A percentile compares a stretch with the other conserved stretches of the same genome.
These are phyloP conservation scores for Phytophthora tentaculata DNA, from an alignment of 352 stramenopile species.

Conservation along the genomic window DNA sequence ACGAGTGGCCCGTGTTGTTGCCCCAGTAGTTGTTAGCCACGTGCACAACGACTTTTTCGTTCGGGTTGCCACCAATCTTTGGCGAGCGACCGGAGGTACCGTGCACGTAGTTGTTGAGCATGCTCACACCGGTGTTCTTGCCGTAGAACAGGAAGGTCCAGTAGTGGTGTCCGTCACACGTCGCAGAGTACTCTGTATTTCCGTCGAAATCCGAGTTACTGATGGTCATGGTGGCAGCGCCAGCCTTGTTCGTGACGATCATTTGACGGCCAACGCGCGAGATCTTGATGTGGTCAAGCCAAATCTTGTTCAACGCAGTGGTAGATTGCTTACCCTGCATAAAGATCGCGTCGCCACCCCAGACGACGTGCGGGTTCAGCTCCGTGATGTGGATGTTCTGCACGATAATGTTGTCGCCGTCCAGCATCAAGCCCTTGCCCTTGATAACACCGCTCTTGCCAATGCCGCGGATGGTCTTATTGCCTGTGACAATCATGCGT, in stretches of 20 bases:
- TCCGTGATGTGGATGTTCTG: conserved; percentile 52
- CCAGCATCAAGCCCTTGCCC: conserved; percentile 35
- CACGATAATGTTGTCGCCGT: conserved; percentile 41
- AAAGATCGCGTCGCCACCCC: conserved; percentile 45
- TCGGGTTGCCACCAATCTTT: conserved; percentile 32
- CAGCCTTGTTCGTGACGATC: conserved; percentile 41
- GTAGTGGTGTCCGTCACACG: conserved; percentile 60
- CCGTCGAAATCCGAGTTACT: conserved; percentile 38
- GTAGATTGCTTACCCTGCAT: conserved; percentile 33
- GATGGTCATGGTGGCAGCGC: conserved; percentile 48
- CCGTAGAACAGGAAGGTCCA: conserved; percentile 57
- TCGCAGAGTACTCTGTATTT: conserved; percentile 42
- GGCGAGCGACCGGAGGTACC: conserved; percentile 38
- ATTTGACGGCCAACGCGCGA: conserved; percentile 43
- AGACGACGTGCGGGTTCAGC: conserved; percentile 47
- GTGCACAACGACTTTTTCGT: background rate
- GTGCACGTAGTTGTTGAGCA: conserved; percentile 48
- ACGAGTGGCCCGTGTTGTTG: conserved; percentile 40
- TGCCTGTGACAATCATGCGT: conserved; percentile 17
- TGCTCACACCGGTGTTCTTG: conserved; percentile 41
- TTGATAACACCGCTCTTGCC: conserved; percentile 38
- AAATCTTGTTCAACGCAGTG: conserved; percentile 35
- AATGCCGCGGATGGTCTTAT: conserved; percentile 39
- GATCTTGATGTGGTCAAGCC: conserved; percentile 49
- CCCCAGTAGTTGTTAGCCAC: background rate